Percentiles rank a stretch among this genome's conserved stretches.
Conservation (phyloP, 2,329 filamentous ascomycete species). For the Dothistroma pini region DNA sequence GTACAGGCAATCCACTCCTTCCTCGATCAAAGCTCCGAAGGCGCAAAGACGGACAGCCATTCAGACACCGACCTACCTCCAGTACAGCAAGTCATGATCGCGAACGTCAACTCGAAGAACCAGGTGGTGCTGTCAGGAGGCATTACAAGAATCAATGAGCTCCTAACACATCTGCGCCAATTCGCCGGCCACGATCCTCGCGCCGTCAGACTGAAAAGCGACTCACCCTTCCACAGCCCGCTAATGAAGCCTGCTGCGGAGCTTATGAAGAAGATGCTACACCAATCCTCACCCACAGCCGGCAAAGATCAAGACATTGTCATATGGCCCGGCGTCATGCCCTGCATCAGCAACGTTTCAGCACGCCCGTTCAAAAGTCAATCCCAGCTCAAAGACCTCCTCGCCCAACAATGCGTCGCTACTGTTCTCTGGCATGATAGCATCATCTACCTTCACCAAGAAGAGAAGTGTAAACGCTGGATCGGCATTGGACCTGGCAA, state of each 20-base stretch:
- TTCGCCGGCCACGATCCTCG: slow-evolving; percentile 90
- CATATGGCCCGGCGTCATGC: slow-evolving; percentile 68
- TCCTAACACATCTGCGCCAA: slow-evolving; percentile 79
- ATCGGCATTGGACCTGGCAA: slow-evolving; percentile 91
- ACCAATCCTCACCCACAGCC: slow-evolving; percentile 50
- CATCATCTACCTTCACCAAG: slow-evolving; percentile 82
- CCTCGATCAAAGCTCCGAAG: slow-evolving; percentile 63
- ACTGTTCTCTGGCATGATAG: slow-evolving; percentile 95
- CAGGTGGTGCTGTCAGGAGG: slow-evolving; percentile 92
- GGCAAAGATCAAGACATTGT: slow-evolving; percentile 62
- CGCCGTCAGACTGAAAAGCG: slow-evolving; percentile 79
- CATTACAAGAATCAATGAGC: slow-evolving; percentile 73
- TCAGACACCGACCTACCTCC: slow-evolving; percentile 62
- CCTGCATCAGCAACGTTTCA: slow-evolving; percentile 82
- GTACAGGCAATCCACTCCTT: slow-evolving; percentile 76
- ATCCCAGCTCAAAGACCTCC: slow-evolving; percentile 70
- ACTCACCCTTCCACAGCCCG: slow-evolving; percentile 86
- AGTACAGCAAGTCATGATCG: slow-evolving; percentile 83
- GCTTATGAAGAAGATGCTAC: slow-evolving; percentile 67
- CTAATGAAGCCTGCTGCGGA: slow-evolving; percentile 82
- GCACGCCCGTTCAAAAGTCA: slow-evolving; percentile 71
- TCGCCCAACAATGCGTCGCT: slow-evolving; percentile 81
- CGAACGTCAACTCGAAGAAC: slow-evolving; percentile 93
- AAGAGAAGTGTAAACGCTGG: slow-evolving; percentile 77
- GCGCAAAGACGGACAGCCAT: slow-evolving; percentile 61